phyloP scores from a whole-genome alignment of 2,329 filamentous ascomycete species.

The Falciphora oryzae region DNA sequence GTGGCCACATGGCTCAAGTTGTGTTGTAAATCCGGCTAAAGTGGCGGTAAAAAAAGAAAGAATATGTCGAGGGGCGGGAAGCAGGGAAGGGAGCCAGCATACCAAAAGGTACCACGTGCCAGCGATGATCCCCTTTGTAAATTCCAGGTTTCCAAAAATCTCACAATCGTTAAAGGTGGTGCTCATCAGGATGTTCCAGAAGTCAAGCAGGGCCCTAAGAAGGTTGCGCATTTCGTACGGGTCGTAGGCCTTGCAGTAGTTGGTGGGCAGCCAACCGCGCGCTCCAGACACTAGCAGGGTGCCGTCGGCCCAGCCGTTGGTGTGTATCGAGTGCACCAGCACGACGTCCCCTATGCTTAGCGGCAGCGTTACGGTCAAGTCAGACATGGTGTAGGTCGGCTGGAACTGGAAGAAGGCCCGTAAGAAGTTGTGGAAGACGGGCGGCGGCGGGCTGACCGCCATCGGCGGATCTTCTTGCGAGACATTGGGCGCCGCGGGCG shows the following conservation, averaged over 20 bases:
- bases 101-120: constrained; percentile 87
- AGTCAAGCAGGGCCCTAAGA: constrained; percentile 78
- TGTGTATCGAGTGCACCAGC: constrained; percentile 91
- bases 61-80: neutral
- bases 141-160: constrained; percentile 85
- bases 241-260: constrained; percentile 95
- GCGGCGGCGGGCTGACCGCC: constrained; percentile 42
- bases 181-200: constrained; percentile 84
- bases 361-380: constrained; percentile 81
- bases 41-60: constrained; percentile 17
- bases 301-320: constrained; percentile 97
- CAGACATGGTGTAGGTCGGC: constrained; percentile 68
- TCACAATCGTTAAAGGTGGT: constrained; percentile 68
- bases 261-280: constrained; percentile 93
- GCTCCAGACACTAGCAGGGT: constrained; percentile 81
- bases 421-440: constrained; percentile 88
- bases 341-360: constrained; percentile 89
- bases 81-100: too few species aligned
- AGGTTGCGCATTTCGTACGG: constrained; percentile 80
- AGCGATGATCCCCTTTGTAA: constrained; percentile 89
- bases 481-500: constrained; percentile 67
- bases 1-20: neutral
- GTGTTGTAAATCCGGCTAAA: constrained; percentile 2
- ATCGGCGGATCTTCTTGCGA: constrained; percentile 53
- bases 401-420: constrained; percentile 92